Base-by-base conservation (phyloP, 2,329 filamentous ascomycete species). In the Colletotrichum lini region DNA sequence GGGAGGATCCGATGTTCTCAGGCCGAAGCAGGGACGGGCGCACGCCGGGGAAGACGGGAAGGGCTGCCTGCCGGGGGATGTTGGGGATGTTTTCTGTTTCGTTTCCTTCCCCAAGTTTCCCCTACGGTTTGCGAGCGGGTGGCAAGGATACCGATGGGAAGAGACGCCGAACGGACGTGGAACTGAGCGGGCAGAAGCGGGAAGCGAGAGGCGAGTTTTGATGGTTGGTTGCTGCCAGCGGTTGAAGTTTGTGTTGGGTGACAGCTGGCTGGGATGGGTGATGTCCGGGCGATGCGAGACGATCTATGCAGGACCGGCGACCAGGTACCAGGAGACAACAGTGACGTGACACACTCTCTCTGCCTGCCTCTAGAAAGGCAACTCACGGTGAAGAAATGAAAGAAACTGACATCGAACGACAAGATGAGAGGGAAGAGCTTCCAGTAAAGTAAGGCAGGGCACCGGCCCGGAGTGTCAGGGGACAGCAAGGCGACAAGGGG, bases 31-130 rank as follows among this genome's bases (percentile, higher is more conserved):
- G 66, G 52, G 52, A 59, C 58, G 64, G 30, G 54, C 45, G 53
- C 61, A n/a, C 52, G 54, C 63, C 65, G 58, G 44, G 57, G 64
- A 68, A 16, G 57, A 38, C 64, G 68, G 65, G 21, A 69, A 68
- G 30, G 45, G 47, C 47, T 64, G 47, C 58, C 59, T 69, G 69
- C 53, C 38, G 67, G 54, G 44, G 57, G 53, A 30, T 30, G 21
- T 18, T 23, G 35, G 53, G 42, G 42, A 8, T 44, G 13, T 42
- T 35, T 50, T 38, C 35, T 68, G 65, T 64, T 69, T 69, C 65
- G 68, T 63, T 71, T 64, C 58, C 53, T 72, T 59, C 65, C 65
- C 59, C 47, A 45, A 21, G 47, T 44, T 50, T 35, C 30, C 65
- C 18, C 35, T 59, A 42, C 26, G 38, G 49, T 9, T 53, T 61